These are phyloP conservation scores for Camptophora hylomeconis DNA, from an alignment of 2,329 filamentous ascomycete genomes.

Conservation along the genomic window DNA sequence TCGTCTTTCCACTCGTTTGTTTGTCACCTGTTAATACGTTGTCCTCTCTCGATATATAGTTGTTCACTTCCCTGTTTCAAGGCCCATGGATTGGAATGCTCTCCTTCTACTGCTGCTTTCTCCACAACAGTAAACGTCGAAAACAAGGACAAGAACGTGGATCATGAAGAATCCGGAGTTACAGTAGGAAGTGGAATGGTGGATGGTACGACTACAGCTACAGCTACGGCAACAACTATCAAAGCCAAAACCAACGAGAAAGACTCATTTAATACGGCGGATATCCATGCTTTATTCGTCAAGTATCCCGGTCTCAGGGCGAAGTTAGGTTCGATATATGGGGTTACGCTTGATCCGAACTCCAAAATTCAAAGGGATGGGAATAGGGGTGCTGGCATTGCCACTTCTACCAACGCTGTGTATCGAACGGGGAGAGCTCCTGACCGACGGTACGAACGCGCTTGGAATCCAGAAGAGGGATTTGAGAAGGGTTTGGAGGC, in stretches of 20 bases:
- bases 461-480: constrained; percentile 47
- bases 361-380: no score
- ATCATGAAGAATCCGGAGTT: constrained; percentile 8
- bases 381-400: no score
- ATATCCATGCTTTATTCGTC: constrained; percentile 26
- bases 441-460: constrained; percentile 1
- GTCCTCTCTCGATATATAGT: constrained; percentile 18
- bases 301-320: constrained; percentile 26
- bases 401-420: constrained; percentile 5
- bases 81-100: constrained; percentile 31
- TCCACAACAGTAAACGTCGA: background rate
- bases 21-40: background rate
- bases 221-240: background rate
- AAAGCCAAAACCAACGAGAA: background rate
- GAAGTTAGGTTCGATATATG: constrained; percentile 30
- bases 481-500: constrained; percentile 43
- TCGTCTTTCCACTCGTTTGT: no score
- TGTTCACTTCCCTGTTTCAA: constrained; percentile 35
- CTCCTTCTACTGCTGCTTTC: constrained; percentile 4
- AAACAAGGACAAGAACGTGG: constrained; percentile 6
- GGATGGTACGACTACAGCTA: background rate
- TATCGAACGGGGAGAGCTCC: constrained; percentile 4
- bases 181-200: no score
- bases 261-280: constrained; percentile 12
- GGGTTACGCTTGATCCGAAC: constrained; percentile 9